Conservation (phyloP, 179 eudicot genomes). For the Gypsophila paniculata region DNA sequence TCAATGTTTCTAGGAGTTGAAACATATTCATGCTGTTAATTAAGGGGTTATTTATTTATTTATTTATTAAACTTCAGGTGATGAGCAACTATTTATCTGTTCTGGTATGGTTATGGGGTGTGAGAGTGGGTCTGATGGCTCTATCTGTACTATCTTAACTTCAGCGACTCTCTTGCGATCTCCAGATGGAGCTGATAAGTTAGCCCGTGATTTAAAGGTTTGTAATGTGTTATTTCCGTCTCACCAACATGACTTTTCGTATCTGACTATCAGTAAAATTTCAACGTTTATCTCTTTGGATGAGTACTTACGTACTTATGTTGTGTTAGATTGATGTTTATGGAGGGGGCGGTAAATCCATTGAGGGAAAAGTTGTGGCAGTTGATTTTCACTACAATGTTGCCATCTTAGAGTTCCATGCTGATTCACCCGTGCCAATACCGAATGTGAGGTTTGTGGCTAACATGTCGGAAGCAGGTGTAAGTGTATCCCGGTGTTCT, state of each 20-base stretch:
- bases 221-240: neutral
- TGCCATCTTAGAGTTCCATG: conserved; percentile 1
- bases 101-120: conserved; percentile 18
- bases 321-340: conserved; percentile 17
- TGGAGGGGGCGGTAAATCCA: conserved; percentile 7
- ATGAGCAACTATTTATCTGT: conserved; percentile 13
- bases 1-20: neutral
- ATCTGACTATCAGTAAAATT: neutral
- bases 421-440: too few species aligned
- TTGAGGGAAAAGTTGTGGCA: conserved; percentile 8
- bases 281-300: neutral
- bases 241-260: too few species aligned
- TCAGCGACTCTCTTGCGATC: conserved; percentile 6
- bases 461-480: neutral
- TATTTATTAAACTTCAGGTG: neutral
- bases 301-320: neutral
- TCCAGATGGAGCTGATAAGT: conserved; percentile 5
- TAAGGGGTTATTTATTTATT: too few species aligned
- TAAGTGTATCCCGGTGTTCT: neutral
- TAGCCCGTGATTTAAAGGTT: conserved; percentile 18
- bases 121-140: conserved; percentile 7
- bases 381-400: conserved; percentile 19
- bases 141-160: conserved; percentile 1
- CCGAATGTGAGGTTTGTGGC: conserved; percentile 6
- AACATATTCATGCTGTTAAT: neutral